Evolutionary conservation across 1,284 basidiomycete genomes (phyloP), one percentile per base, ranked within the genome.

Genomic region (Ceratobasidium sp.): DNA sequence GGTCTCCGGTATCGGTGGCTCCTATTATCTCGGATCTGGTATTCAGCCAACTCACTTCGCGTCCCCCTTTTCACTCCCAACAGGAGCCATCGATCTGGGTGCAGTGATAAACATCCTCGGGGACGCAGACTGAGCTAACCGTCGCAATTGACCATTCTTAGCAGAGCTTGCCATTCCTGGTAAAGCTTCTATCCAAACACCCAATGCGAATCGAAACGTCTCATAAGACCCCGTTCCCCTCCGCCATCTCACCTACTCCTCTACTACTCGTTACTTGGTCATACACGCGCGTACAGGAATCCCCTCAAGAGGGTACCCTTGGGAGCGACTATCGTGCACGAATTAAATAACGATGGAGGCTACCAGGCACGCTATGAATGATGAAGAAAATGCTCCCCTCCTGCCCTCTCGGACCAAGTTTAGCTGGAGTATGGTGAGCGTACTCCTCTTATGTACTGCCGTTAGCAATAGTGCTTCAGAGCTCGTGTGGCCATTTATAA

Each of bases 401-500:
- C 25, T 53, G 16, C 23, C 49, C 21, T 2, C 33, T 6, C 50
- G 36, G 29, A 36, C 47, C 2, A 29, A 46, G 36, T 54, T 66
- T 8, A 39, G 60, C 23, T 66, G 60, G 60, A 2, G 14, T 16
- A 46, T 29, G 6, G 50, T 66, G 33, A 13, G 44, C 21, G 60
- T 66, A 25, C 60, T 66, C 6, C n/a, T 52, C 5, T 39, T 42
- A 21, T 47, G 42, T 30, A 44, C 33, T 14, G 25, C 50, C 16
- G 21, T 54, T 23, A 29, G 53, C n/a, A 66, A 52, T 44, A 50
- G 49, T 5, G 21, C 39, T 2, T 66, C 60, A n/a, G 60, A 66
- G 19, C 41, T 66, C 27, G 53, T 52, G 29, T 66, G 60, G 50
- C 60, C 60, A 9, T 66, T 66, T 23, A 53, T 66, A 66, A 66